These are phyloP conservation scores for Taphrina deformans DNA, from an alignment of 1,139 yeast genomes.

Conservation along the genomic window DNA sequence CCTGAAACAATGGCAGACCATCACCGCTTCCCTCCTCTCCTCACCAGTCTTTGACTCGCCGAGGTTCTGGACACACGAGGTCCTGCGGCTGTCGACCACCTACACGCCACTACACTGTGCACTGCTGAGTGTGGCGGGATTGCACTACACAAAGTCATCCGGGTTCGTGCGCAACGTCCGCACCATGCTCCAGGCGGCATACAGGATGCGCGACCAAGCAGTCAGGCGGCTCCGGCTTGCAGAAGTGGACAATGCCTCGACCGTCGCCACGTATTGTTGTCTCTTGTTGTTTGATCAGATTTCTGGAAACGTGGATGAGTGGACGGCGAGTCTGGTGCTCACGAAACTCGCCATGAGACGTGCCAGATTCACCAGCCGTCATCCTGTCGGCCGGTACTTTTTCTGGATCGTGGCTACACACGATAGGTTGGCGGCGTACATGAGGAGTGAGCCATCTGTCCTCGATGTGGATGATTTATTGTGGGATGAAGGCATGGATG, in stretches of 20 bases:
- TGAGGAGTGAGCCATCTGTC: not conserved
- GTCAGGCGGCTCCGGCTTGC: constrained; percentile 9
- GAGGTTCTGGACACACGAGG: constrained; percentile 1
- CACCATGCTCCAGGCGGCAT: not conserved
- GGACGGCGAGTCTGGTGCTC: constrained; percentile 4
- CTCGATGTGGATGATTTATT: constrained; percentile 24
- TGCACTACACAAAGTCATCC: not conserved
- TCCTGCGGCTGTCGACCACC: not conserved
- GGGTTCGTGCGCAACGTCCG: not conserved
- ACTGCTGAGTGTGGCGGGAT: constrained; percentile 11
- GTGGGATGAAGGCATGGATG: constrained; percentile 4
- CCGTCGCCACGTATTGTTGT: constrained; percentile 16
- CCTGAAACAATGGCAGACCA: constrained; percentile 6
- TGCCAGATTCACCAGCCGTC: constrained; percentile 5
- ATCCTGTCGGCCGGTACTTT: constrained; percentile 10
- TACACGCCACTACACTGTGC: constrained; percentile 17
- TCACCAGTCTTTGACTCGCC: constrained; percentile 3
- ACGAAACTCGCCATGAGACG: constrained; percentile 8
- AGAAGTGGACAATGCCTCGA: not conserved
- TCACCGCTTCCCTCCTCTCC: not conserved
- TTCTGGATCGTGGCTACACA: constrained; percentile 27
- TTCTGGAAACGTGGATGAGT: constrained; percentile 20
- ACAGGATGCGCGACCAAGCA: constrained; percentile 18
- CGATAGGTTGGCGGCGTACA: constrained; percentile 9
- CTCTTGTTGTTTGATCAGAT: constrained; percentile 19